A percentile compares a stretch with the other conserved stretches of the same genome.
phyloP scores from a whole-genome alignment of 345 rosid genomes.

The Salix koriyanagi region DNA sequence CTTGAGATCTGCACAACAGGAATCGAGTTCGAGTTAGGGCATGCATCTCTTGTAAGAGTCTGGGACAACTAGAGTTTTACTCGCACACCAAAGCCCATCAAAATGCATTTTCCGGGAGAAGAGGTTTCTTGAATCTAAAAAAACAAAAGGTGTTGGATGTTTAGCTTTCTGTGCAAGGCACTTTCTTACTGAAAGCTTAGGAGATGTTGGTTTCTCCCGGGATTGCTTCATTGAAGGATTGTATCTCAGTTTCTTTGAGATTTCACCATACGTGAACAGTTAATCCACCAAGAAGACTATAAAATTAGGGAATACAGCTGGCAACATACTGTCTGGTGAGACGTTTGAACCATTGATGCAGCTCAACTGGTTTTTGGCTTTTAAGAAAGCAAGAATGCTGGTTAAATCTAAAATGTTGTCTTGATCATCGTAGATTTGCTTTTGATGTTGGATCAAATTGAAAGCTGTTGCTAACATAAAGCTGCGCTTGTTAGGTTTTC shows the following conservation, averaged over 20 bases:
- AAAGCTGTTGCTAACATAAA: not conserved
- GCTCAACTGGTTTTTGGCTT: not conserved
- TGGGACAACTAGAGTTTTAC: too few species aligned
- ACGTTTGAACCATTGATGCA: not conserved
- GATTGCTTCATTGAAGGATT: not conserved
- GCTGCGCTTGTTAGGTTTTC: not conserved
- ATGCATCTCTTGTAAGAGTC: too few species aligned
- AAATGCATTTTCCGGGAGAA: too few species aligned
- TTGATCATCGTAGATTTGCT: not conserved
- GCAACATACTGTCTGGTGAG: not conserved
- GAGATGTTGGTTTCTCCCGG: not conserved
- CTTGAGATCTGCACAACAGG: too few species aligned
- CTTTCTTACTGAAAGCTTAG: not conserved
- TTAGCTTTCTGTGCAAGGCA: not conserved
- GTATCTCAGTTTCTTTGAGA: not conserved
- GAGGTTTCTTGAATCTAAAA: too few species aligned
- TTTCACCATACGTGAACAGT: not conserved
- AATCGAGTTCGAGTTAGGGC: too few species aligned
- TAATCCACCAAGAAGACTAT: not conserved
- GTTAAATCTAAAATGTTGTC: not conserved
- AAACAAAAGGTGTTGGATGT: not conserved
- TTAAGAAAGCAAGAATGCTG: not conserved
- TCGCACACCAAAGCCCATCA: too few species aligned
- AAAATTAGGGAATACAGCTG: not conserved
- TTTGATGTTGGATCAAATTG: not conserved